Conservation (phyloP, 208 protist species). For the Crithidia sp. region DNA sequence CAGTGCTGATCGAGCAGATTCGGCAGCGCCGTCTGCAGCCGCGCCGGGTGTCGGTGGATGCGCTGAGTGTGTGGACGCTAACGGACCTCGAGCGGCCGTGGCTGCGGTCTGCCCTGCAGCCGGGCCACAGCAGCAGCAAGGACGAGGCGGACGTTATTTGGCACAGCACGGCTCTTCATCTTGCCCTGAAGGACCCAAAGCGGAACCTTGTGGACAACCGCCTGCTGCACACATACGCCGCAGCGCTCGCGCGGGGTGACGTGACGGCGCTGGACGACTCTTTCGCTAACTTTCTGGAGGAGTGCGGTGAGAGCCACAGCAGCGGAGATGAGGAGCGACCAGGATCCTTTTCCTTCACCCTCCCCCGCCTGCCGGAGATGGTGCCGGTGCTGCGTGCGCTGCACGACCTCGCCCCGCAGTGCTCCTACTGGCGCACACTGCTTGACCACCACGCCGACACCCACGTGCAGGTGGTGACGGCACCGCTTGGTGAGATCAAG, state of each 20-base stretch:
- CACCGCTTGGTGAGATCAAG: constrained; percentile 49
- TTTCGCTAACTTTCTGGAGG: constrained; percentile 80
- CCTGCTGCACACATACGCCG: constrained; percentile 67
- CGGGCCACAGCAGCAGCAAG: neutral
- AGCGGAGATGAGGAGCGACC: constrained; percentile 38
- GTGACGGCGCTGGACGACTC: constrained; percentile 46
- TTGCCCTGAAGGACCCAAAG: constrained; percentile 65
- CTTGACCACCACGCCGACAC: constrained; percentile 28
- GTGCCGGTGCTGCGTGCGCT: constrained; percentile 34
- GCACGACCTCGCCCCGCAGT: constrained; percentile 60
- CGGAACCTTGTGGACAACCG: constrained; percentile 71
- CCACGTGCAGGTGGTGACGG: constrained; percentile 25
- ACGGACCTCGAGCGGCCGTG: constrained; percentile 70
- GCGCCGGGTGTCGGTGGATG: constrained; percentile 54
- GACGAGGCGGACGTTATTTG: constrained; percentile 1
- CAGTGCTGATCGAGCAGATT: constrained; percentile 34
- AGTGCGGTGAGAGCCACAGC: constrained; percentile 82
- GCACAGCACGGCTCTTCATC: constrained; percentile 10
- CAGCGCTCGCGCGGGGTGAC: constrained; percentile 46
- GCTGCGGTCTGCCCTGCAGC: constrained; percentile 30
- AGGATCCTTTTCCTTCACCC: constrained; percentile 47
- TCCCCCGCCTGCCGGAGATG: constrained; percentile 23
- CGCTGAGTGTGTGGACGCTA: constrained; percentile 63
- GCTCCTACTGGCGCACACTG: constrained; percentile 79
- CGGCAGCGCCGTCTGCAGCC: constrained; percentile 45